Base-by-base conservation (phyloP, 2,329 filamentous ascomycete genomes). In the Colletotrichum lupini region DNA sequence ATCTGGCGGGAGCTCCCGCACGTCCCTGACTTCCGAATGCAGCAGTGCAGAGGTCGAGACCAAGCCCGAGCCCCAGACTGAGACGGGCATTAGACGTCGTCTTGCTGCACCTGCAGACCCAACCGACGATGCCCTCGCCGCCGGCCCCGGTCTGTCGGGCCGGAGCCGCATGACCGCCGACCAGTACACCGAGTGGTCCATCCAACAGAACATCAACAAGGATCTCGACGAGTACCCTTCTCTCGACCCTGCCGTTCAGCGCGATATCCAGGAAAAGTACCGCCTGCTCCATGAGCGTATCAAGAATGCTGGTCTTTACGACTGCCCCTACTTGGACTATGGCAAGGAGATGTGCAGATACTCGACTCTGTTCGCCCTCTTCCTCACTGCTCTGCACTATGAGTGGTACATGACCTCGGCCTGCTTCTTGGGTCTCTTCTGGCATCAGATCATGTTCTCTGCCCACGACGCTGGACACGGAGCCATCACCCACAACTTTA, bases 401-500 rank as follows among this genome's bases (percentile, higher is more conserved):
- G 83, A 84, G 52, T 92, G 89, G 88, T 92, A 90, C 78, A 79
- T 88, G 64, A 85, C 86, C 1, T 91, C 89, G 3, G 88, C 89
- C 46, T 75, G 87, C 22, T 90, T 88, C 75, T 80, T 92, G n/a
- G 91, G 91, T 4, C 68, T 90, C 16, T 92, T 92, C 78, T 92
- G 90, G 90, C 90, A 92, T 77, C 91, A 92, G 82, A 88, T 92
- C 82, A 92, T 92, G 88, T 93, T 92, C 80, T 87, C 88, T 0
- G 91, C 90, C 4, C 91, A 93, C 77, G 91, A 93, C 76, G 90
- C 90, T 11, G 91, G 90, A 3, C 91, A 92, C 77, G 84, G 87
- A 32, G 90, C 89, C 73, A 92, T 93, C 73, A 91, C 91, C 0
- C 84, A 87, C 73, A 88, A 88, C 78, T 92, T 91, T 75, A 81